Evolutionary conservation across 2,329 filamentous ascomycete genomes (phyloP).

Genomic region (Cladophialophora immunda): DNA sequence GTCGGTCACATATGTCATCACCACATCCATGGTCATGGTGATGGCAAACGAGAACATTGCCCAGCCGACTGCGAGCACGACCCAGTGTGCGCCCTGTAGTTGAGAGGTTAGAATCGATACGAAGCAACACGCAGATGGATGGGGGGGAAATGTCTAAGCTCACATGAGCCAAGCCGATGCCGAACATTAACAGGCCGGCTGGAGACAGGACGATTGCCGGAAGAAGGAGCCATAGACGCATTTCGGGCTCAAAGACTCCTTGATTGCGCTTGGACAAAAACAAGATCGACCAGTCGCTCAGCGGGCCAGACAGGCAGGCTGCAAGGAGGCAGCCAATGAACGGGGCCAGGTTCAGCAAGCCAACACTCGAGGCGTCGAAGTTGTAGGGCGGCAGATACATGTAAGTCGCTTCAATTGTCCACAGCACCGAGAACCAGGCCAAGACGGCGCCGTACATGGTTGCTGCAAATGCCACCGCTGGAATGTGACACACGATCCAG

Average conservation of each 20-base stretch:
- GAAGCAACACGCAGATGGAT: too few species aligned
- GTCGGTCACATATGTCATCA: constrained; percentile 44
- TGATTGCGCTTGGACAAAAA: constrained; percentile 54
- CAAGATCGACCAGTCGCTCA: constrained; percentile 51
- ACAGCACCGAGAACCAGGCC: constrained; percentile 45
- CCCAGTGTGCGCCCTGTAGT: too few species aligned
- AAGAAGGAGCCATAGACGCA: constrained; percentile 51
- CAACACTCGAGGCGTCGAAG: constrained; percentile 44
- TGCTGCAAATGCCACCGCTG: constrained; percentile 50
- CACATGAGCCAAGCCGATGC: background rate
- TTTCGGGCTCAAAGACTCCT: constrained; percentile 60
- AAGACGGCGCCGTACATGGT: constrained; percentile 51
- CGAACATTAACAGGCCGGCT: background rate
- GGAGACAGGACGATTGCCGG: background rate
- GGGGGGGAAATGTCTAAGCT: too few species aligned
- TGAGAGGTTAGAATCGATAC: too few species aligned
- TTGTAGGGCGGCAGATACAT: constrained; percentile 48
- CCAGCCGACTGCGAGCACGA: constrained; percentile 41
- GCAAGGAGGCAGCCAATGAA: constrained; percentile 53
- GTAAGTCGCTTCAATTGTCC: constrained; percentile 45
- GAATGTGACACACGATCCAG: constrained; percentile 29
- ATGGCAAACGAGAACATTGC: constrained; percentile 49
- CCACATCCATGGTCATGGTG: constrained; percentile 38
- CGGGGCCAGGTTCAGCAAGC: constrained; percentile 45
- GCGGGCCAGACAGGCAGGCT: constrained; percentile 49